Conservation (phyloP, 768 basidiomycete species). For the Dacryopinax primogenitus region DNA sequence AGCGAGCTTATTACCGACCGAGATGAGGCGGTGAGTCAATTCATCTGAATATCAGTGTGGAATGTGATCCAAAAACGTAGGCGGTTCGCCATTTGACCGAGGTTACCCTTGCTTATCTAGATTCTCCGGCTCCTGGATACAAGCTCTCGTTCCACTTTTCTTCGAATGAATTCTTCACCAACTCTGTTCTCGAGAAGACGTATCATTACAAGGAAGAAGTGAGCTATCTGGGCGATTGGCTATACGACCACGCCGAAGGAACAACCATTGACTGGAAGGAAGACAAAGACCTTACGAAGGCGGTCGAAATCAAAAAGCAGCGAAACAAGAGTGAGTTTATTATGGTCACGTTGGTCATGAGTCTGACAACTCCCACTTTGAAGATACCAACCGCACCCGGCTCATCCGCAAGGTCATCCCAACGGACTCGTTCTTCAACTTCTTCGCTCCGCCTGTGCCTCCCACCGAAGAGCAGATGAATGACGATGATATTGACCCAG, state of each 20-base stretch:
- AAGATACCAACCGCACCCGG: slow-evolving; percentile 37
- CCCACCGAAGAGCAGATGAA: slow-evolving; percentile 58
- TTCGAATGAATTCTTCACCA: slow-evolving; percentile 78
- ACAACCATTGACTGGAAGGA: slow-evolving; percentile 94
- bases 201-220: slow-evolving; percentile 84
- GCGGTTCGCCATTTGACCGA: slow-evolving; percentile 77
- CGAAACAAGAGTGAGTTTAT: slow-evolving; percentile 79
- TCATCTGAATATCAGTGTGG: not conserved
- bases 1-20: slow-evolving; percentile 85
- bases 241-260: slow-evolving; percentile 88
- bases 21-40: slow-evolving; percentile 41
- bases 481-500: slow-evolving; percentile 60
- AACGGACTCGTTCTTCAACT: slow-evolving; percentile 97
- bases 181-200: slow-evolving; percentile 75
- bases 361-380: not conserved
- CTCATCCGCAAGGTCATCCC: slow-evolving; percentile 63
- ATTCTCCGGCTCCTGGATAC: slow-evolving; percentile 60
- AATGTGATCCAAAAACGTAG: slow-evolving; percentile 21
- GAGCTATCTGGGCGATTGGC: slow-evolving; percentile 91
- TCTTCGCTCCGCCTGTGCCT: slow-evolving; percentile 74
- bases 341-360: not conserved
- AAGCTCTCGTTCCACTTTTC: slow-evolving; percentile 73
- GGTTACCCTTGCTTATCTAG: slow-evolving; percentile 65
- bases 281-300: slow-evolving; percentile 94
- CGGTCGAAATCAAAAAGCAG: slow-evolving; percentile 98